Evolutionary conservation across 176 grass and related monocot genomes (phyloP), one percentile per base, ranked within the genome.

Genomic region (Carex scoparia): DNA sequence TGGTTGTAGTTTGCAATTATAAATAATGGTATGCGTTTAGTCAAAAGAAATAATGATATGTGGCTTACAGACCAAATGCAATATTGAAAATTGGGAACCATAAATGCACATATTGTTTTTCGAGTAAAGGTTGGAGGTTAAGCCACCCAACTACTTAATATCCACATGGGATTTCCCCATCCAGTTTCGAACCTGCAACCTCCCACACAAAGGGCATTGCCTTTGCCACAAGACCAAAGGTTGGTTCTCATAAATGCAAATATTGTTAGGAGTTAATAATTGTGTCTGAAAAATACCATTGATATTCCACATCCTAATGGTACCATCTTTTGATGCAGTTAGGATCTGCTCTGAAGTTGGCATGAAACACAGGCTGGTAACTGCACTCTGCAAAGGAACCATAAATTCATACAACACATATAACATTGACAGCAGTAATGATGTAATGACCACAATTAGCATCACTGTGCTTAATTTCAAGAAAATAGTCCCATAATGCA

Each of bases 311-410:
- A 99, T 73, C 69, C 91, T 87, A 84, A 99, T 85, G 61, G 91
- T 88, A 86, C 96, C 91, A 80, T 99, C 96, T 90, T 95, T 99
- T 5, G 96, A 99, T 70, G 93, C 93, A 61, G 93, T 95, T 65
- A 99, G 85, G 74, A 95, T 89, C 86, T 92, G 87, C 84, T 99
- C 96, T 7, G 96, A 95, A 79, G 91, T 92, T 77, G 85, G 90
- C 81, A 86, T 63, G 23, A 95, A 99, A 84, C 91, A 94, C 83
- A 99, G 85, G 86, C 90, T 89, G 67, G 93, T 94, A 32, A 95
- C 96, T 76, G 91, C 93, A 84, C 96, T 94, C 93, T 99, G 86
- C 78, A 87, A 67, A 84, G 10, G 16, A 35, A 86, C 14, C 85
- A 69, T 27, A 55, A 59, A 57, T 46, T 13, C 42, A 60, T 46